phyloP scores from a whole-genome alignment of 106 monocot species.

The Apostasia shenzhenica region DNA sequence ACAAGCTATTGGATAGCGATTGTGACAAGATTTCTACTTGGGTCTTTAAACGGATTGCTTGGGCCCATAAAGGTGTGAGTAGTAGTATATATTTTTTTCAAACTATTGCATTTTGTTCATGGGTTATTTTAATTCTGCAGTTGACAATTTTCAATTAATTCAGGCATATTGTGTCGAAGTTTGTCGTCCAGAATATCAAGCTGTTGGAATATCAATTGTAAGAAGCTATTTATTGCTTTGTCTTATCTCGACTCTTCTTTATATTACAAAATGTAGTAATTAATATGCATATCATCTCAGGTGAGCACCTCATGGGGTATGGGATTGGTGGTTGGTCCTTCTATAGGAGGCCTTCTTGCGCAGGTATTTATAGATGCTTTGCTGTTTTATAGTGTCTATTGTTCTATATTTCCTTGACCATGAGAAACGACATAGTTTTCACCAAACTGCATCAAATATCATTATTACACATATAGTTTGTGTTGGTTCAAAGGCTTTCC shows the following conservation, averaged over 20 bases:
- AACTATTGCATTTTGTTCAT: background rate
- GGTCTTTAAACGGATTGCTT: conserved; percentile 71
- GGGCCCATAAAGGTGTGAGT: conserved; percentile 51
- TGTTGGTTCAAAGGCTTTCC: too few species aligned
- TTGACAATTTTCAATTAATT: background rate
- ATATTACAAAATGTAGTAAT: too few species aligned
- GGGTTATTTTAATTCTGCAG: background rate
- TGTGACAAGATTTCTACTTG: conserved; percentile 73
- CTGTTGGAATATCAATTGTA: conserved; percentile 63
- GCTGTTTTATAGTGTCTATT: too few species aligned
- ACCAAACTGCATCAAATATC: too few species aligned
- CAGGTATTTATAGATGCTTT: conserved; percentile 23
- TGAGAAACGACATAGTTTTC: too few species aligned
- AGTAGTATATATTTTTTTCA: background rate
- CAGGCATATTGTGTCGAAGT: conserved; percentile 71
- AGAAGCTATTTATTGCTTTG: background rate
- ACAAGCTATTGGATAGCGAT: conserved; percentile 87
- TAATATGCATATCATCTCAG: conserved; percentile 18
- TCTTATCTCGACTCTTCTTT: too few species aligned
- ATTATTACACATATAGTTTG: too few species aligned
- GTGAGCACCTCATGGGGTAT: conserved; percentile 58
- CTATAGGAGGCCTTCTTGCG: conserved; percentile 64
- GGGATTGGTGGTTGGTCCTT: conserved; percentile 64
- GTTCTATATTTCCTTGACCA: too few species aligned
- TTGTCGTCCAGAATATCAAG: conserved; percentile 47